phyloP scores from a whole-genome alignment of 1,284 basidiomycete species.

The Ganoderma sinense region DNA sequence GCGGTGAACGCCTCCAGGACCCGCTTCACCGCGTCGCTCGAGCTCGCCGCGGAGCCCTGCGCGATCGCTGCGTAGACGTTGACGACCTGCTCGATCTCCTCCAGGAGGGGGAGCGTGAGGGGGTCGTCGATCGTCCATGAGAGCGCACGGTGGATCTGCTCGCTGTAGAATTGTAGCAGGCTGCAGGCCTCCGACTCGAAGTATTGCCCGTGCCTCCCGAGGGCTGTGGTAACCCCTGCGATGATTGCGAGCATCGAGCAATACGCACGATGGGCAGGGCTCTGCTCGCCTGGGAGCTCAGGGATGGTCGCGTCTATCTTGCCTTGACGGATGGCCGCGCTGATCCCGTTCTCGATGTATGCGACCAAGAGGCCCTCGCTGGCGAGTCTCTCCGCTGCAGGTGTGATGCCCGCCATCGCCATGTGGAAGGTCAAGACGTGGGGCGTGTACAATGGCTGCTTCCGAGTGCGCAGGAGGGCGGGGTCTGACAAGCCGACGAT shows the following conservation, averaged over 20 bases:
- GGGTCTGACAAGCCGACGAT: constrained; percentile 73
- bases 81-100: constrained; percentile 83
- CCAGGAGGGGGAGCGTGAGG: constrained; percentile 75
- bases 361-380: constrained; percentile 84
- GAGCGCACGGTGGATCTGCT: constrained; percentile 80
- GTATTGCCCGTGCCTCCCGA: constrained; percentile 79
- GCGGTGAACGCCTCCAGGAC: constrained; percentile 74
- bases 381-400: constrained; percentile 86
- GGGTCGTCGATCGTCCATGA: constrained; percentile 83
- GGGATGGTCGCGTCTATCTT: constrained; percentile 73
- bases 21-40: constrained; percentile 58
- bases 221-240: constrained; percentile 73
- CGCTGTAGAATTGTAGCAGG: constrained; percentile 85
- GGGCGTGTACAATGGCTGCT: constrained; percentile 73
- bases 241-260: constrained; percentile 87
- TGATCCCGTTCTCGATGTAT: constrained; percentile 86
- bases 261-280: constrained; percentile 83
- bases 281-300: constrained; percentile 76
- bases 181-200: constrained; percentile 88
- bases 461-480: constrained; percentile 63
- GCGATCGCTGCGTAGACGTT: constrained; percentile 80
- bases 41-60: constrained; percentile 53
- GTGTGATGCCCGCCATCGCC: constrained; percentile 79
- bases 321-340: constrained; percentile 77
- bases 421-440: constrained; percentile 88